Evolutionary conservation across 2,329 filamentous ascomycete genomes (phyloP).

Genomic region (Tolypocladium pustulatum): DNA sequence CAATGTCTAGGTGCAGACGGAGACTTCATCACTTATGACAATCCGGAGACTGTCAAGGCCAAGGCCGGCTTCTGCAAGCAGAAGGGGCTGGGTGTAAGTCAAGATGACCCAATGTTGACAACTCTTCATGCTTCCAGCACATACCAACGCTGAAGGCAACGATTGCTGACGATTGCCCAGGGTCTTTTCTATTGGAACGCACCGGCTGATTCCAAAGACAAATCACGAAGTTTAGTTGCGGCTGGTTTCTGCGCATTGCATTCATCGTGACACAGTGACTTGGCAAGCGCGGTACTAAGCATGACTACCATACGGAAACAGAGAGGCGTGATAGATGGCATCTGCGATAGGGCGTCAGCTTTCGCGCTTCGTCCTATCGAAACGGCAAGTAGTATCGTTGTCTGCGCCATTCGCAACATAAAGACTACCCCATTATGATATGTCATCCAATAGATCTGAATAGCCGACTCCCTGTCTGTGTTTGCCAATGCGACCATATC

Average conservation of each 20-base stretch:
- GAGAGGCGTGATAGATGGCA: background rate
- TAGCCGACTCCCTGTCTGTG: background rate
- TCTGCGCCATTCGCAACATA: background rate
- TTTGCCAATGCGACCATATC: background rate
- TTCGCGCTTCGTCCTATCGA: background rate
- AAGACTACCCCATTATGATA: background rate
- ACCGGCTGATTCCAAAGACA: slow-evolving; percentile 55
- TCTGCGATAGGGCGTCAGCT: background rate
- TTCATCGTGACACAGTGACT: slow-evolving; percentile 12
- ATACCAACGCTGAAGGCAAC: background rate
- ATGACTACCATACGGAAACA: background rate
- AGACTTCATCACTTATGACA: slow-evolving; percentile 74
- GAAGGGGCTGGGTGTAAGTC: slow-evolving; percentile 53
- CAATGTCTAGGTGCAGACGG: slow-evolving; percentile 64
- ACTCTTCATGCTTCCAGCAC: background rate
- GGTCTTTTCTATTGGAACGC: slow-evolving; percentile 77
- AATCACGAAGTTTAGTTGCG: slow-evolving; percentile 45
- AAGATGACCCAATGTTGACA: background rate
- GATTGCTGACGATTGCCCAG: slow-evolving; percentile 20
- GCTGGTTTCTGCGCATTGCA: slow-evolving; percentile 42
- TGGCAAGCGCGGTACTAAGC: background rate
- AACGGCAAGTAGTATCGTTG: no score
- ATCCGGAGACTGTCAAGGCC: slow-evolving; percentile 61
- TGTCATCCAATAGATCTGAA: background rate
- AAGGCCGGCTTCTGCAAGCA: slow-evolving; percentile 67